phyloP scores from a whole-genome alignment of 768 basidiomycete species.

The Cubamyces lactineus region DNA sequence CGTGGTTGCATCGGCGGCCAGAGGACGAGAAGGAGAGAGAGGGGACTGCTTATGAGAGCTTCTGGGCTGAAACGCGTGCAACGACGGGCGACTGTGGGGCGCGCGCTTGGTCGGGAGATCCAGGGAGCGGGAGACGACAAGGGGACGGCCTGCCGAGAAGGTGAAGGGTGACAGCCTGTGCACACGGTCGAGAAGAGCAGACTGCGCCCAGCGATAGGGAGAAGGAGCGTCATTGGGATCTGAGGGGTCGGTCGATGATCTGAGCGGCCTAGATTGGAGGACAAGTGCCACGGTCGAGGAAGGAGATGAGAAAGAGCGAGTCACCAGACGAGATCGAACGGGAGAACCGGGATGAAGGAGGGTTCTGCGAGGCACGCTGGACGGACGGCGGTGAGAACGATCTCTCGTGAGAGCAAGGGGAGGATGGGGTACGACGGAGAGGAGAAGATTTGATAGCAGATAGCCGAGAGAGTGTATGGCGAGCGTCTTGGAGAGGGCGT shows the following conservation, averaged over 20 bases:
- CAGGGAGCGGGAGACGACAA: not conserved
- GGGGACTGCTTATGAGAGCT: conserved; percentile 1
- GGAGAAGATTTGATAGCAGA: conserved; percentile 22
- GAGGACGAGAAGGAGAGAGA: not conserved
- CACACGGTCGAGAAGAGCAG: conserved; percentile 11
- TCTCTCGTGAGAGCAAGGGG: not conserved
- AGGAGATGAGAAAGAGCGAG: conserved; percentile 3
- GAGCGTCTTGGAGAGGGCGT: not conserved
- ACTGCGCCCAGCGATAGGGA: conserved; percentile 16
- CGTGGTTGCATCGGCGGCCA: not conserved
- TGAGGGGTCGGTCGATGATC: conserved; percentile 8
- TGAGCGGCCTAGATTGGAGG: conserved; percentile 8
- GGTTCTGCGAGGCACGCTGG: conserved; percentile 23
- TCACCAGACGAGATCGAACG: conserved; percentile 23
- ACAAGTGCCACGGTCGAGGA: conserved; percentile 20
- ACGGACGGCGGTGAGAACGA: conserved; percentile 23
- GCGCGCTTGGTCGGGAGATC: not conserved
- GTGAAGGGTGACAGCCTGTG: not conserved
- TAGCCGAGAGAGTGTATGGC: conserved; percentile 5
- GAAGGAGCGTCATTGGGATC: conserved; percentile 20
- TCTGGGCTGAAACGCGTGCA: not conserved
- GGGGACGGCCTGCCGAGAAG: conserved; percentile 7
- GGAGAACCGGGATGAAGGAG: conserved; percentile 1
- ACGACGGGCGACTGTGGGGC: not conserved
- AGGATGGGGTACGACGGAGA: not conserved